Evolutionary conservation across 371 early-diverging fungal species (phyloP), one percentile per base, ranked within the genome.

Genomic region (Rhizomucor miehei): DNA sequence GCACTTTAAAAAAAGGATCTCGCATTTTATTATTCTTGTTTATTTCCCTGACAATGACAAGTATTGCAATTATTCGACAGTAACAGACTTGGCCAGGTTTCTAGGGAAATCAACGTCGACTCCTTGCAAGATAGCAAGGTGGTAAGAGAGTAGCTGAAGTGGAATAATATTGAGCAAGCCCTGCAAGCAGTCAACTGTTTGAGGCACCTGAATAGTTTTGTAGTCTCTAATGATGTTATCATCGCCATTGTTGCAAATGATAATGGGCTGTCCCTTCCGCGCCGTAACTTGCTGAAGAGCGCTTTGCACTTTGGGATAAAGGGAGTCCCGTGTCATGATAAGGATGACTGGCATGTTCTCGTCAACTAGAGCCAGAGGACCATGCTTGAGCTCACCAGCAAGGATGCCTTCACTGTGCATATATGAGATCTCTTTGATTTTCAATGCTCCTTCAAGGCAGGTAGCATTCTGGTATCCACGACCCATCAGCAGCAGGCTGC

Each of bases 321-420:
- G 54, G 6, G 60, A 57, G 16, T 65, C 70, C 43, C 52, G 51
- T 51, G 66, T 69, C 66, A 69, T 66, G 52, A 69, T 48, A 19
- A 66, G 41, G 54, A 99, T 87, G 25, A 99, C 91, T 17, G 92
- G 93, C 89, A 97, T 90, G 70, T 93, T 89, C 71, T 95, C 95
- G 70, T 98, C 98, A 52, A 99, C 90, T 56, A 99, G 81, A 10
- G 99, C 99, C 55, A 99, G 73, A 9, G 99, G 98, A 41, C 99
- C 99, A 77, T 99, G 99, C 87, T 99, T 99, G 62, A 99, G 82
- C 78, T 99, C 99, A 60, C 99, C 99, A 16, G 99, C 95, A 56
- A 95, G 73, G 70, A 98, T 96, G 59, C 99, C 98, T 73, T 96
- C 95, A 55, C 84, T 82, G 81, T 95, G 96, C 88, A 96, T 95